Base-by-base conservation (phyloP, 2,329 filamentous ascomycete genomes). In the Alternaria sp. region DNA sequence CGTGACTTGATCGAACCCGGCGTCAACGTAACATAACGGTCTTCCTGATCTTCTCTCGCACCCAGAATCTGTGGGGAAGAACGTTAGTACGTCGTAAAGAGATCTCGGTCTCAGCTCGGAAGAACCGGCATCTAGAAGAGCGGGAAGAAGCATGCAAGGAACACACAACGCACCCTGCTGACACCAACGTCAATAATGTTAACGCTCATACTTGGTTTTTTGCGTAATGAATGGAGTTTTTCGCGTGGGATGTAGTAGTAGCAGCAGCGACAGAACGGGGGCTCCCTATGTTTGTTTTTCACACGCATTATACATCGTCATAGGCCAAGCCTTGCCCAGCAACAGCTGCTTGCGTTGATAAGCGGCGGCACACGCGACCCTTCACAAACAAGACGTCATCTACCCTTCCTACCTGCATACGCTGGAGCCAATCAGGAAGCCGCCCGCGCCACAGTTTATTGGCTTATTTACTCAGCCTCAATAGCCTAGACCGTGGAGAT, bases 1-100 rank as follows among this genome's bases (percentile, higher is more conserved):
- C 68, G 63, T 11, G 71, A 69, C 17, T 67, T 69, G 3, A 74
- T 25, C 6, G 60, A 57, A 45, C 70, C 69, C 12, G 70, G 66
- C 28, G 57, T 45, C 25, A 73, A 54, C 6, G 61, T 61, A 9
- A 69, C 66, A 46, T 69, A 72, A 17, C 71, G 62, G 60, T 74
- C 71, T 56, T 74, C 70, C 32, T 74, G 71, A 30, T 71, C 61
- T 36, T 63, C 61, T 19, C 71, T 66, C 25, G 65, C 68, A 19
- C 71, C 71, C 26, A 68, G 63, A 40, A 70, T 66, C 71, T 74
- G 63, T 61, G 61, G 59, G 59, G 55, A 47, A 49, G 5, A 46
- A 46, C 36, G 52, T 73, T 67, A 71, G 70, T 15, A 32, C n/a
- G 12, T 6, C 13, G 28, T 66, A 61, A 59, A 50, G 44, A 2